These are phyloP conservation scores for Phytophthora uliginosa DNA, from an alignment of 352 stramenopile genomes.

Conservation along the genomic window DNA sequence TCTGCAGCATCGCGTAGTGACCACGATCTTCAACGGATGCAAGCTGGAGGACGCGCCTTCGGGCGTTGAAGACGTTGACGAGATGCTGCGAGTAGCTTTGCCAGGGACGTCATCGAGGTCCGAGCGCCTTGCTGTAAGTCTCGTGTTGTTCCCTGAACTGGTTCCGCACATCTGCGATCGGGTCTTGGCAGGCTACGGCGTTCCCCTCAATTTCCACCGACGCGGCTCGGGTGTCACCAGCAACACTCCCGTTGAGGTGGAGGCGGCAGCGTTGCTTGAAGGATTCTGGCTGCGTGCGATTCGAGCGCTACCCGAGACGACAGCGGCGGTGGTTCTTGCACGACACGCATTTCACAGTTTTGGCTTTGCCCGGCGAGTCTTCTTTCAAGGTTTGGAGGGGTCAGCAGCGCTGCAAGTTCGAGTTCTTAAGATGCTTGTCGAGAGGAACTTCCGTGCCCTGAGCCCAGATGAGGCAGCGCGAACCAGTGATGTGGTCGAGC, in stretches of 20 bases:
- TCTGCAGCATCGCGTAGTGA: conserved; percentile 25
- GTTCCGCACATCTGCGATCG: conserved; percentile 35
- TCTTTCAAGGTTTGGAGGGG: conserved; percentile 36
- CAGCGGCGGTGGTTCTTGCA: conserved; percentile 32
- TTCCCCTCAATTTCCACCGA: conserved; percentile 22
- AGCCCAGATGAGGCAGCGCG: conserved; percentile 1
- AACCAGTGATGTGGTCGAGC: background rate
- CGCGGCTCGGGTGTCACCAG: background rate
- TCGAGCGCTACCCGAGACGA: conserved; percentile 28
- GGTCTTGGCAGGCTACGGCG: conserved; percentile 39
- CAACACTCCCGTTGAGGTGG: background rate
- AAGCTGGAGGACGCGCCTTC: conserved; percentile 1
- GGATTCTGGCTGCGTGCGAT: conserved; percentile 38
- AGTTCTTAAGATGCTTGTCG: conserved; percentile 22
- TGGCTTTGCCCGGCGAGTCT: conserved; percentile 36
- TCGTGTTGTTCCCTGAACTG: conserved; percentile 41
- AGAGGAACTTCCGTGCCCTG: conserved; percentile 19
- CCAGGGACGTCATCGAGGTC: conserved; percentile 10
- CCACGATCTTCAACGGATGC: conserved; percentile 22
- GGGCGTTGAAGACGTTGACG: background rate
- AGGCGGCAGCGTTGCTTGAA: background rate
- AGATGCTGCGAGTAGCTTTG: conserved; percentile 3
- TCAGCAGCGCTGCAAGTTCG: conserved; percentile 24
- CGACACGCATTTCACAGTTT: conserved; percentile 43
- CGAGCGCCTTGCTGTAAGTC: conserved; percentile 33